These are phyloP conservation scores for Phytophthora podocarpi DNA, from an alignment of 352 stramenopile species.

Conservation along the genomic window DNA sequence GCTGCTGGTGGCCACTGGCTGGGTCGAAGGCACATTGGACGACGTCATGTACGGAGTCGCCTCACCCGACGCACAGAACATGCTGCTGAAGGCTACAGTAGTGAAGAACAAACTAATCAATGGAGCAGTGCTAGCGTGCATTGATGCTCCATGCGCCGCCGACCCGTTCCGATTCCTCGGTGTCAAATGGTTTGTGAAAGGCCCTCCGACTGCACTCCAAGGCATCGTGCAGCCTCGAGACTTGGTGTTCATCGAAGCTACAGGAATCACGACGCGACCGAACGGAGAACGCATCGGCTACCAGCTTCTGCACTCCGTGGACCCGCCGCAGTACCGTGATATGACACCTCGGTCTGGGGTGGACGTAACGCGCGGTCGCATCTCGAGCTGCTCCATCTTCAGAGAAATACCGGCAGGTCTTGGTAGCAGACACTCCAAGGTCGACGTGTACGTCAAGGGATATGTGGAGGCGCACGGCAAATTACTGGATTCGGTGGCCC, in stretches of 20 bases:
- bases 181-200: slow-evolving; percentile 61
- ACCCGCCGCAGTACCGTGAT: slow-evolving; percentile 34
- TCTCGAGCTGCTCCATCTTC: slow-evolving; percentile 51
- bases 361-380: slow-evolving; percentile 41
- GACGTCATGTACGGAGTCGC: slow-evolving; percentile 74
- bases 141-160: slow-evolving; percentile 27
- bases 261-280: slow-evolving; percentile 30
- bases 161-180: slow-evolving; percentile 52
- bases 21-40: slow-evolving; percentile 47
- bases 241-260: slow-evolving; percentile 49
- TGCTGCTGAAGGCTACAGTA: slow-evolving; percentile 51
- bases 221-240: slow-evolving; percentile 44
- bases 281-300: slow-evolving; percentile 43
- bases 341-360: slow-evolving; percentile 19
- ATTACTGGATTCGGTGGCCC: slow-evolving; percentile 41
- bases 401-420: slow-evolving; percentile 17
- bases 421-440: slow-evolving; percentile 25
- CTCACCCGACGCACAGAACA: slow-evolving; percentile 46
- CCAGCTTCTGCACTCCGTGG: slow-evolving; percentile 49
- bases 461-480: slow-evolving; percentile 50
- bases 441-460: slow-evolving; percentile 47
- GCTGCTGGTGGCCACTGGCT: slow-evolving; percentile 44
- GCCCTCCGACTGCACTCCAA: slow-evolving; percentile 29
- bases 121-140: slow-evolving; percentile 35
- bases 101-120: slow-evolving; percentile 38